Base-by-base conservation (phyloP, 2,329 filamentous ascomycete genomes). In the Hortaea sp. region DNA sequence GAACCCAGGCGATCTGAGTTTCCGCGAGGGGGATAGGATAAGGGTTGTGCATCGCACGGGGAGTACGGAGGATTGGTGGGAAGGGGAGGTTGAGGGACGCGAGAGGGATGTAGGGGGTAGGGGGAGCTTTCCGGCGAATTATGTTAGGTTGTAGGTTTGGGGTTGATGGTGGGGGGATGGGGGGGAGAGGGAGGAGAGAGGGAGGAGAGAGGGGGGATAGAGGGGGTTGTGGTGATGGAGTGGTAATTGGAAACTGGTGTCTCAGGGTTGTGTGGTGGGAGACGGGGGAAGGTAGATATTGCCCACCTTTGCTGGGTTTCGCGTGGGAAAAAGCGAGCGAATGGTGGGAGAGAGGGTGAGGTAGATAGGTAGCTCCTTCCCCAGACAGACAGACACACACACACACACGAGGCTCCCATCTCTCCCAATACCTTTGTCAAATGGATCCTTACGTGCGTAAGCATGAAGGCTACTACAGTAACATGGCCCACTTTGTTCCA, bases 61-160 rank as follows among this genome's bases (percentile, higher is more conserved):
- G 5, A 88, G 82, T 50, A 82, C 79, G 20, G 84, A 92, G 66
- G 87, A 92, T 61, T 94, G 87, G 86, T 94, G 87, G 87, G 78
- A 86, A 51, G 87, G 87, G 9, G 85, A 92, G 64, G 53, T 89
- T 10, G 71, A 72, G 37, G 86, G 86, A 0, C 63, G 71, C 28
- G 76, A 73, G 59, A 20, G 20, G 20, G 20, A 20, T 20, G 9
- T n/a, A 4, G 32, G 32, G 32, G n/a, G 32, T 9, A 9, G 32
- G n/a, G 87, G 87, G 3, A 81, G 72, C 54, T 94, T 94, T 61
- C 87, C 87, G 1, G 87, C 87, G 5, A 94, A 94, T 65, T 94
- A 94, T 66, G 62, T 66, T 44, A 51, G 58, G 53, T 35, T 63
- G 42, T 58, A 44, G 30, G 38, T 12, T 35, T 30, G 31, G 32